Evolutionary conservation across 768 basidiomycete genomes (phyloP), one percentile per base, ranked within the genome.

Genomic region (Leccinum aurantiacum): DNA sequence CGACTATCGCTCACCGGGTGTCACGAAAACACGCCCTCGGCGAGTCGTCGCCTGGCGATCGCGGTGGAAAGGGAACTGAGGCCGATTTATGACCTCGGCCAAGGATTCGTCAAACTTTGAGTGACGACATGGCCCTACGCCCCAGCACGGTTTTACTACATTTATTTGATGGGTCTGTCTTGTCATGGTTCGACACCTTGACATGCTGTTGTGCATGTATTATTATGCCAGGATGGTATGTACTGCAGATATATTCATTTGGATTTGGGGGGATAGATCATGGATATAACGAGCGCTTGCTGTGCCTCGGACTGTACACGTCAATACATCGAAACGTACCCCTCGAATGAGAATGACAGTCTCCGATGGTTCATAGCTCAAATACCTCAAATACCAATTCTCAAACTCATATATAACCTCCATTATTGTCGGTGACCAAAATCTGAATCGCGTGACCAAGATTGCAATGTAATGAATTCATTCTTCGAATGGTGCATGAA

Each of bases 361-460:
- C 15, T n/a, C 9, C 41, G 41, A 29, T 3, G 29, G 9, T 44
- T 29, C 27, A 44, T 19, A 19, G 41, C 41, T 44, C n/a, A 44
- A 44, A 44, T n/a, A 19, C 1, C 41, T 44, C 41, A 44, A 44
- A 44, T 44, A 11, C 41, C 41, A 44, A 44, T 44, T 44, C 6
- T 14, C 52, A 19, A 15, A 15, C 44, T 19, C 14, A 56, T 35
- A 38, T 33, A 22, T 17, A 10, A 1, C n/a, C 10, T 27, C 13
- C 47, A 50, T 25, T 55, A 65, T 55, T 52, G 22, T 27, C 15
- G 25, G 10, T 33, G 59, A 48, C 19, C 38, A 60, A 59, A 63
- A 51, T 53, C 59, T 44, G 57, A 49, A 38, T 60, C 55, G 47
- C 41, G 6, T 48, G 58, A 65, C 27, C 61, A 33, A 60, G 57